Evolutionary conservation across 2,329 filamentous ascomycete species (phyloP).

Genomic region (Penicillium paneum): DNA sequence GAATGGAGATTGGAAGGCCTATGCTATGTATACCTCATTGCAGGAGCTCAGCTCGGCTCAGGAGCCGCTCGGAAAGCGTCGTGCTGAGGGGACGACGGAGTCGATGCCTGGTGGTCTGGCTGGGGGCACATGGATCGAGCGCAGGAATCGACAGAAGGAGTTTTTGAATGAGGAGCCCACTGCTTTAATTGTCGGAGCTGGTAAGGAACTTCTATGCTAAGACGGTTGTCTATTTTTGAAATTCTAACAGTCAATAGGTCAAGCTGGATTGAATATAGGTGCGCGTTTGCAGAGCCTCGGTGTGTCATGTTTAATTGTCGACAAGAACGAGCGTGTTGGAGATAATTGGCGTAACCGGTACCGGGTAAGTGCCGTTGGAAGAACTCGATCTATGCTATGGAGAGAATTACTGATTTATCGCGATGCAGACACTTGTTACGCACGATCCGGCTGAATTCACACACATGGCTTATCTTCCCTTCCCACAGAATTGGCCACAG

Average conservation of each 20-base stretch:
- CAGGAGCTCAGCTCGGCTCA: slow-evolving; percentile 36
- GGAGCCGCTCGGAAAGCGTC: slow-evolving; percentile 32
- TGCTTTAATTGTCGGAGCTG: slow-evolving; percentile 43
- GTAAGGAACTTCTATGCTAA: slow-evolving; percentile 18
- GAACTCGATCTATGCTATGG: not conserved
- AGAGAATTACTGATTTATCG: not conserved
- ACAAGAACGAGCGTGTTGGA: slow-evolving; percentile 46
- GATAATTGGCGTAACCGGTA: slow-evolving; percentile 54
- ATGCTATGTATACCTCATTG: slow-evolving; percentile 39
- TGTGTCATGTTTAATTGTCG: slow-evolving; percentile 44
- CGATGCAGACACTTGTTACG: slow-evolving; percentile 23
- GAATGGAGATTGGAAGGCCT: slow-evolving; percentile 37
- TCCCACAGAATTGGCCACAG: slow-evolving; percentile 43
- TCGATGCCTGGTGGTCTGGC: slow-evolving; percentile 32
- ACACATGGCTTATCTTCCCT: slow-evolving; percentile 40
- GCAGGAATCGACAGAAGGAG: slow-evolving; percentile 30
- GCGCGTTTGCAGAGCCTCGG: slow-evolving; percentile 43
- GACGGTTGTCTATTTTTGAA: not conserved
- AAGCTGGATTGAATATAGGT: slow-evolving; percentile 43
- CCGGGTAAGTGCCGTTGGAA: slow-evolving; percentile 25
- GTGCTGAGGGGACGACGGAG: slow-evolving; percentile 36
- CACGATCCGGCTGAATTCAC: slow-evolving; percentile 43
- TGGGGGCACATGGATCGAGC: slow-evolving; percentile 39
- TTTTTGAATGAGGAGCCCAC: slow-evolving; percentile 38
- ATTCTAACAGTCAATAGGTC: slow-evolving; percentile 29